phyloP scores from a whole-genome alignment of 768 basidiomycete genomes.

The Leucocoprinus sp. region DNA sequence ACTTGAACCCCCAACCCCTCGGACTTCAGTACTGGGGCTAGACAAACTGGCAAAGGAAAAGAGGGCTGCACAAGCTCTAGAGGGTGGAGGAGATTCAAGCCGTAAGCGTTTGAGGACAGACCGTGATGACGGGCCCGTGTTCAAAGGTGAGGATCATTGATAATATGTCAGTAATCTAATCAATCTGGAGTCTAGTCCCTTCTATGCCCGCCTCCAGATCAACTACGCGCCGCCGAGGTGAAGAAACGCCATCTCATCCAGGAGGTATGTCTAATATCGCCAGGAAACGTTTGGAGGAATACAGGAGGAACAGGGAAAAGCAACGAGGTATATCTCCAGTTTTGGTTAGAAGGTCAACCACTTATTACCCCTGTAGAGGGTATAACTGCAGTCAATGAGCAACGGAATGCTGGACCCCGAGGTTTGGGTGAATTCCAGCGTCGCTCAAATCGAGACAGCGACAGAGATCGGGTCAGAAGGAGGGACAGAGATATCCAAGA shows the following conservation, averaged over 20 bases:
- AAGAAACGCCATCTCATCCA: conserved; percentile 91
- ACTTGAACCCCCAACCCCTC: conserved; percentile 68
- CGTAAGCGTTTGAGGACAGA: conserved; percentile 62
- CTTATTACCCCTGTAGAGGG: conserved; percentile 43
- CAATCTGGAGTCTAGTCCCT: conserved; percentile 57
- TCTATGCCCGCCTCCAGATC: conserved; percentile 50
- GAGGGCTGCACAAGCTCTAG: conserved; percentile 45
- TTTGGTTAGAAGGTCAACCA: background rate
- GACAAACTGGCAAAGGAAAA: conserved; percentile 89
- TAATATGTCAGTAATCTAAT: background rate
- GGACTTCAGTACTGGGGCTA: conserved; percentile 76
- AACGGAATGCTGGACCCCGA: conserved; percentile 48
- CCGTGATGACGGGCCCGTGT: conserved; percentile 60
- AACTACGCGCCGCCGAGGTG: conserved; percentile 67
- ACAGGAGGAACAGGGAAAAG: conserved; percentile 61
- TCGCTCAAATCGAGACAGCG: conserved; percentile 73
- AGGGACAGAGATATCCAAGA: conserved; percentile 22
- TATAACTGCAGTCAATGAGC: conserved; percentile 52
- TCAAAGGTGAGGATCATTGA: conserved; percentile 62
- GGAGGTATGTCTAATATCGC: conserved; percentile 80
- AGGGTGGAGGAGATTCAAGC: conserved; percentile 30
- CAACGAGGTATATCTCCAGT: conserved; percentile 42
- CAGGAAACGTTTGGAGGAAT: conserved; percentile 65
- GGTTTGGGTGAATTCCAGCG: conserved; percentile 92
- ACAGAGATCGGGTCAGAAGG: conserved; percentile 40